Base-by-base conservation (phyloP, 2,329 filamentous ascomycete genomes). In the Rhinocladiella mackenziei region DNA sequence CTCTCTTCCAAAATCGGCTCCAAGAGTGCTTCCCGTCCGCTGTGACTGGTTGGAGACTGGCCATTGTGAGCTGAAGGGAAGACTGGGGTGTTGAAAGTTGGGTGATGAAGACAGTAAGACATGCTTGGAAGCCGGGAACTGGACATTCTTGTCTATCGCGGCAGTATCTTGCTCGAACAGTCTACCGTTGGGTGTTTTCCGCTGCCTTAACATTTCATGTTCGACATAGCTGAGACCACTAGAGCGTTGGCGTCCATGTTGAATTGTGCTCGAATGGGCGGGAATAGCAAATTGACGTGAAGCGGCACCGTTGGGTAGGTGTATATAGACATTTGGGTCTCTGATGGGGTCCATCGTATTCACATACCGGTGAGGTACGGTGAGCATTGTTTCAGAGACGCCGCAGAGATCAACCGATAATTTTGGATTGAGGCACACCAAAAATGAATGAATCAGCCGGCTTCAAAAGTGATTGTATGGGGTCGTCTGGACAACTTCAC, bases 181-280 rank as follows among this genome's bases (percentile, higher is more conserved):
- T 26, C 89, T 95, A n/a, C 91, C 92, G 60, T 83, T 91, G 3
- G 91, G 92, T 6, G 91, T 97, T 66, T 97, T 97, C 55, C 91
- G 80, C 54, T 91, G 81, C 22, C 55, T 43, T 30, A 57, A 28
- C 44, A 96, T 73, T 57, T 87, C 85, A 64, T 94, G 82, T 63
- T 95, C 41, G 64, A 43, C 44, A 40, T 54, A 56, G 20, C 40
- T 53, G 15, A 56, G 43, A 10, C 47, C 47, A 32, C 33, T 50
- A n/a, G 52, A 45, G 14, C 30, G 45, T 35, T 46, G 35, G 30
- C 34, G 41, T 20, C 28, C 41, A 19, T 34, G 41, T n/a, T 46
- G 50, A 34, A 28, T 43, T 13, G 23, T 11, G 7, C 17, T 19
- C 5, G 43, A 32, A 19, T 43, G 32, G 25, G 43, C 42, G 14